Percentiles rank a stretch among this genome's conserved stretches.
Evolutionary conservation across 1,284 basidiomycete genomes (phyloP).

Genomic region (Cryptococcus sp.): DNA sequence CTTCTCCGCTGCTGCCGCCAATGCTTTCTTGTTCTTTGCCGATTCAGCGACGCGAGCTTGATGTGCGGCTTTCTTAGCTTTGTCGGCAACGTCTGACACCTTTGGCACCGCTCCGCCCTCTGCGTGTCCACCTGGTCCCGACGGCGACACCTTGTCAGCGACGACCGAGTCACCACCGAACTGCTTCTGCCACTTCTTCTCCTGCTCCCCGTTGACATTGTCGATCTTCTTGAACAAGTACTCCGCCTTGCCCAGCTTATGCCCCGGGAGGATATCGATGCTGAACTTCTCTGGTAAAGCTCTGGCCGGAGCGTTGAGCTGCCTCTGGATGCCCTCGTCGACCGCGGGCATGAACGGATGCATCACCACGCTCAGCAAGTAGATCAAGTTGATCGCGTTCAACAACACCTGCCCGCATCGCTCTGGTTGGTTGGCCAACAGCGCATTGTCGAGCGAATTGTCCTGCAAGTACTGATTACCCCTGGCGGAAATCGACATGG

Average conservation of each 20-base stretch:
- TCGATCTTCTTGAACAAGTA: slow-evolving; percentile 95
- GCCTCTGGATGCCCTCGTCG: slow-evolving; percentile 74
- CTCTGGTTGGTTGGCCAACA: slow-evolving; percentile 76
- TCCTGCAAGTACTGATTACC: slow-evolving; percentile 95
- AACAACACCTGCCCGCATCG: slow-evolving; percentile 89
- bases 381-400: slow-evolving; percentile 91
- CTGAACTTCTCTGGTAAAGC: slow-evolving; percentile 66
- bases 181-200: slow-evolving; percentile 74
- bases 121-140: slow-evolving; percentile 40
- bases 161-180: slow-evolving; percentile 68
- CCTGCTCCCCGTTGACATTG: slow-evolving; percentile 68
- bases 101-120: slow-evolving; percentile 45
- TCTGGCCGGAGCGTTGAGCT: slow-evolving; percentile 87
- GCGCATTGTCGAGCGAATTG: slow-evolving; percentile 85
- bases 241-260: slow-evolving; percentile 79
- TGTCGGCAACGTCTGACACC: slow-evolving; percentile 34
- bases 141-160: slow-evolving; percentile 32
- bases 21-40: slow-evolving; percentile 39
- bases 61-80: slow-evolving; percentile 42
- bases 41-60: slow-evolving; percentile 27
- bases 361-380: slow-evolving; percentile 77
- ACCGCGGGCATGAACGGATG: slow-evolving; percentile 98
- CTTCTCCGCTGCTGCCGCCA: slow-evolving; percentile 38
- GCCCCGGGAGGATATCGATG: slow-evolving; percentile 84
- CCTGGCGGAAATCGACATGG: slow-evolving; percentile 88